phyloP scores from a whole-genome alignment of 1,139 yeast species.

The Suhomyces anneliseae region DNA sequence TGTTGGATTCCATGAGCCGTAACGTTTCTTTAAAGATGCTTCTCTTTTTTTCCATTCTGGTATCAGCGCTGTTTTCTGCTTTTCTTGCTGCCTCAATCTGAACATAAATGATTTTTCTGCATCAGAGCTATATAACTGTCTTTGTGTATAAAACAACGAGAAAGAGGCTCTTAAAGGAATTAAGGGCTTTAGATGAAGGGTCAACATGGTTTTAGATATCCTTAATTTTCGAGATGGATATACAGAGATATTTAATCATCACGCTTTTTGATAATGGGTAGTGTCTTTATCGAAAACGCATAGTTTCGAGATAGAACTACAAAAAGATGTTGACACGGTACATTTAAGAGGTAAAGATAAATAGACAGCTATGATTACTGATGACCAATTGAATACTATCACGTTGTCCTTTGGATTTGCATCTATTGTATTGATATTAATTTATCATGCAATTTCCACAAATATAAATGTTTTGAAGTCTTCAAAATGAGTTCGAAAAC shows the following conservation, averaged over 20 bases:
- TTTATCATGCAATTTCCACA: conserved; percentile 61
- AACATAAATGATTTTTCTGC: conserved; percentile 17
- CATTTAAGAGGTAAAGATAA: neutral
- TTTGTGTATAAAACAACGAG: neutral
- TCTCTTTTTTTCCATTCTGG: conserved; percentile 68
- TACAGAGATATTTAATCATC: neutral
- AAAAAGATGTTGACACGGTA: conserved; percentile 3
- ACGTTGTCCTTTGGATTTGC: conserved; percentile 76
- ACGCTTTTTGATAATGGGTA: neutral
- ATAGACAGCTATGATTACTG: conserved; percentile 65
- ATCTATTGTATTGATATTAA: conserved; percentile 67
- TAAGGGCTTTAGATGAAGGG: no score
- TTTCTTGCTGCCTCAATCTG: conserved; percentile 15
- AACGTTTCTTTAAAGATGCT: conserved; percentile 57
- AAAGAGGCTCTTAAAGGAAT: no score
- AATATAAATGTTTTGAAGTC: conserved; percentile 29
- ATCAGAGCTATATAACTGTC: neutral
- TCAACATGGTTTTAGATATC: no score
- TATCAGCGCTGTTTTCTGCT: conserved; percentile 3
- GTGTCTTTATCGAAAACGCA: neutral
- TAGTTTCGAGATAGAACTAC: neutral
- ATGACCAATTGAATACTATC: conserved; percentile 70
- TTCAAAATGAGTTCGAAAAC: neutral
- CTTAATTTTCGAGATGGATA: no score
- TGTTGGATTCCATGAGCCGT: conserved; percentile 69